Evolutionary conservation across 805 yeast genomes (phyloP), one percentile per base, ranked within the genome.

Genomic region (Candida awuae): DNA sequence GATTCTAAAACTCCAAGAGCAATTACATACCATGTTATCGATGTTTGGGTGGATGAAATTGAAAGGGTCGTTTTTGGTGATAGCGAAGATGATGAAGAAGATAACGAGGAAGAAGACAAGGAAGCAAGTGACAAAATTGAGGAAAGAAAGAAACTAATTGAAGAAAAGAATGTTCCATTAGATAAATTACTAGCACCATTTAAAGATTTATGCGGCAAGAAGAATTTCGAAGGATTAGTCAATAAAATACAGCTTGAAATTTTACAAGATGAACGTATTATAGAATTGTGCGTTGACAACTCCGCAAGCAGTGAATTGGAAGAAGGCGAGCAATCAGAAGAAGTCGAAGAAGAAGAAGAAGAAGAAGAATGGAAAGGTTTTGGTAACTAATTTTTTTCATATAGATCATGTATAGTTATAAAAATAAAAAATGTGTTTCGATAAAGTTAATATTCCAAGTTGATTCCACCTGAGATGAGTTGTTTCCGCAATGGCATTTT

Each of bases 31-130:
- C 98, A 90, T 63, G 60, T 90, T 29, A 70, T 84, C 44, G 97
- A 92, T 61, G 76, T 92, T 6, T 77, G 75, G 55, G 58, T 84
- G 28, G 97, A 87, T 50, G 98, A 90, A 61, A 62, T 90, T 43
- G 95, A 83, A 53, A 71, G 70, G 45, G 73, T 80, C 2, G 55
- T 80, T 39, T 75, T 74, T 45, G 67, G 68, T 29, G 70, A 67
- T 22, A 64, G 65, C 30, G 73, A 70, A 18, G 70, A 63, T 8
- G 75, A 67, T 5, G 70, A 67, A 2, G 67, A 65, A 8, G 67
- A 58, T 6, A 66, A 65, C 9, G 66, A 61, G 16, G 75, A 67
- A 10, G 68, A 58, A 4, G 66, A 66, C 9, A 66, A 62, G 18
- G 40, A 37, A 14, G 36, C 33, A 21, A 32, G 40, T 17, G 41